Evolutionary conservation across 345 rosid genomes (phyloP).

Genomic region (Eucalyptus sp.): DNA sequence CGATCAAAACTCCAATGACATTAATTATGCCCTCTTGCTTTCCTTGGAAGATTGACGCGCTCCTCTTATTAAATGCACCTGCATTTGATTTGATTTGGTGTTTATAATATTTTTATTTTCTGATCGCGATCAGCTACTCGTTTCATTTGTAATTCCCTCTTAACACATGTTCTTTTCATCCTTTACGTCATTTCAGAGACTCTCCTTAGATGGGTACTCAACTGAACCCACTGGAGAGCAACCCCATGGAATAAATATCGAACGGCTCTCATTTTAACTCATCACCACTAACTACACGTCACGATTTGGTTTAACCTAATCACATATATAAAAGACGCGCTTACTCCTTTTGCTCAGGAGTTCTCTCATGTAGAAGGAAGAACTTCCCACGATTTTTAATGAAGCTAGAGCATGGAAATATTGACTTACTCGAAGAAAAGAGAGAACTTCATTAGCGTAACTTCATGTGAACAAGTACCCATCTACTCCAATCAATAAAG

Average conservation of each 20-base stretch:
- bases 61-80: neutral
- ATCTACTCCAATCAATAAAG: neutral
- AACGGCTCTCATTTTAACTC: neutral
- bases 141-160: neutral
- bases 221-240: neutral
- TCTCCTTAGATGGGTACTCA: neutral
- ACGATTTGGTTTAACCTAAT: neutral
- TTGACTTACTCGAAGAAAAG: neutral
- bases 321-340: neutral
- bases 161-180: neutral
- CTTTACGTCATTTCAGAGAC: neutral
- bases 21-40: neutral
- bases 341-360: neutral
- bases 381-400: neutral
- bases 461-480: neutral
- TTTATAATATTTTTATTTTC: neutral
- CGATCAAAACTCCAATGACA: neutral
- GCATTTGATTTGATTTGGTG: neutral
- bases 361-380: neutral
- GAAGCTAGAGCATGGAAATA: neutral
- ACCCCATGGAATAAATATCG: neutral
- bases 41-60: neutral
- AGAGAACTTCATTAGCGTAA: neutral
- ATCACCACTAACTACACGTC: neutral
- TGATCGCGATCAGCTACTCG: accelerated